Evolutionary conservation across 257 asterid genomes (phyloP).

Genomic region (Lycium ferocissimum): DNA sequence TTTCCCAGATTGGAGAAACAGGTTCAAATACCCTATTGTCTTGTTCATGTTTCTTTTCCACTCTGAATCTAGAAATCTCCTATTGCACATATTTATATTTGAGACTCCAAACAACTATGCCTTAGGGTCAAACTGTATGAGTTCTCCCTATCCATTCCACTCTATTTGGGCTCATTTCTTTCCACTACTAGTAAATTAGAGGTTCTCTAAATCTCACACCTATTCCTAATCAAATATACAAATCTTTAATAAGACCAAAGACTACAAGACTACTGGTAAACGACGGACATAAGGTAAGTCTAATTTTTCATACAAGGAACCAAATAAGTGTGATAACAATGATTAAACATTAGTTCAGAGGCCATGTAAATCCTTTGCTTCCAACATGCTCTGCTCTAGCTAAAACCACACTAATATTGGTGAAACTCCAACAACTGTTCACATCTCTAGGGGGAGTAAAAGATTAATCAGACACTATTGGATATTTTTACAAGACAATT

Average conservation of each 20-base stretch:
- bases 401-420: not conserved
- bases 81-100: not conserved
- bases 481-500: not conserved
- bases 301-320: constrained; percentile 5
- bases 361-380: not conserved
- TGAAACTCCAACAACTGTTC: not conserved
- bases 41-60: not conserved
- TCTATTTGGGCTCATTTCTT: not conserved
- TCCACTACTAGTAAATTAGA: not conserved
- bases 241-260: not conserved
- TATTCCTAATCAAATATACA: not conserved
- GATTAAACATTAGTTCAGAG: not conserved
- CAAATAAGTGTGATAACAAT: not conserved
- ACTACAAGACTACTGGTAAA: not conserved
- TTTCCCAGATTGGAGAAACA: not conserved
- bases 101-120: constrained; percentile 1
- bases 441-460: not conserved
- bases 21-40: not conserved
- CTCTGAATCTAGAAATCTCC: constrained; percentile 1
- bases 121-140: not conserved
- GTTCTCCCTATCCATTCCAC: not conserved
- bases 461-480: not conserved
- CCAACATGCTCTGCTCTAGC: not conserved
- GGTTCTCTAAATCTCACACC: not conserved
- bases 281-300: not conserved